Evolutionary conservation across 352 stramenopile genomes (phyloP), one percentile per base, ranked within the genome.

Genomic region (Globisporangium sylvaticum): DNA sequence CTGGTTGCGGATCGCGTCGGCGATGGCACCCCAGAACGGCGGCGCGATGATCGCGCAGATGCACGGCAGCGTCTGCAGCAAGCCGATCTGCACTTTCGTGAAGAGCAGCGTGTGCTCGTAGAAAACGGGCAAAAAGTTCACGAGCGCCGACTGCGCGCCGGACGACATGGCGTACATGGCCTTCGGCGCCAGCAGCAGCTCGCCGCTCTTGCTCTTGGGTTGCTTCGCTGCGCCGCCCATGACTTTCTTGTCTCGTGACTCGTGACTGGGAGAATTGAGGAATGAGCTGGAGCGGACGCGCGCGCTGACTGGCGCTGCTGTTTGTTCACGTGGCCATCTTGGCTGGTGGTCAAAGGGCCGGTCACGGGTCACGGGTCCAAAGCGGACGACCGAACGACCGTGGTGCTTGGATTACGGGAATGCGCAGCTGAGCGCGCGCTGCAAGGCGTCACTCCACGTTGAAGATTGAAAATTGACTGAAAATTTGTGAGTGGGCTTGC

Each of bases 51-150:
- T 84, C 14, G 83, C 54, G 61, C 78, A 87, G 58, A 94, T 71
- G 62, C 78, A 78, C 12, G 79, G 83, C 18, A 94, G 62, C 22
- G 84, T 88, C 74, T 91, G 84, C 66, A 94, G 66, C 24, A 92
- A 59, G 46, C 84, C 83, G 63, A 92, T 92, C 74, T 94, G 78
- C 39, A 89, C 72, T 69, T 94, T 92, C 66, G 76, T 80, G 68
- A 90, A 90, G 15, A 74, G 59, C 27, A 77, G 75, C 60, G 72
- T 83, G 64, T 90, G 74, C 68, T 93, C 75, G 73, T 79, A 91
- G 73, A 87, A 93, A 24, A 94, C 73, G 22, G 78, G 79, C 37
- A 95, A 68, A 69, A 89, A 95, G 71, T 94, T 93, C 55, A 84
- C 66, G 60, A 90, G 76, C 46, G 85, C 80, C 69, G 85, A 93